These are phyloP conservation scores for Phytophthora uliginosa DNA, from an alignment of 352 stramenopile species.

Conservation along the genomic window DNA sequence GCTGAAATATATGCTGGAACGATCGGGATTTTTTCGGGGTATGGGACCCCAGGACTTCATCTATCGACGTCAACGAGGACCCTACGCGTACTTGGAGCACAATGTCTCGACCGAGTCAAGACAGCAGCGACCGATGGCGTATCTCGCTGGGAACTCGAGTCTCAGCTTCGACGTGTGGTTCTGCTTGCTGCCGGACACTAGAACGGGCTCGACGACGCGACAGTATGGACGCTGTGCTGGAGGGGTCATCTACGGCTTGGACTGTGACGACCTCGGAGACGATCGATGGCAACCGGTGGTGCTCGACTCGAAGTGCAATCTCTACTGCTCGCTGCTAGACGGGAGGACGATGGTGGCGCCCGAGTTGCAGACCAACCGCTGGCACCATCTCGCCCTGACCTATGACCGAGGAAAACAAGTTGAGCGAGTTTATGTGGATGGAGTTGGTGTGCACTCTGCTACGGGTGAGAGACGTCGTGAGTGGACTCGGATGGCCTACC, in stretches of 20 bases:
- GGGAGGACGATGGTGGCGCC: constrained; percentile 26
- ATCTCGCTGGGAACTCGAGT: constrained; percentile 5
- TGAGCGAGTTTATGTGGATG: constrained; percentile 36
- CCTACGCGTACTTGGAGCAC: constrained; percentile 26
- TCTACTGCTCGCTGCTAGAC: constrained; percentile 43
- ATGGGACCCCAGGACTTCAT: constrained; percentile 16
- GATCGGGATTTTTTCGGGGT: constrained; percentile 17
- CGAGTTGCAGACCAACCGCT: constrained; percentile 27
- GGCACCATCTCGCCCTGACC: constrained; percentile 46
- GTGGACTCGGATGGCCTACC: constrained; percentile 23
- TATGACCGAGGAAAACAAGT: constrained; percentile 28
- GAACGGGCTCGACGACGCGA: background rate
- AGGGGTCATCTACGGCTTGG: constrained; percentile 36
- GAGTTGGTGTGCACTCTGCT: constrained; percentile 5
- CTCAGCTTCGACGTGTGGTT: constrained; percentile 37
- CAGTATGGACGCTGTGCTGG: constrained; percentile 19
- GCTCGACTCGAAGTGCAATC: constrained; percentile 35
- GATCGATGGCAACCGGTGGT: constrained; percentile 35
- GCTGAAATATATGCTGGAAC: constrained; percentile 19
- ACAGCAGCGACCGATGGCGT: constrained; percentile 21
- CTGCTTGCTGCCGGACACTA: constrained; percentile 30
- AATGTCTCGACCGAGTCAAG: constrained; percentile 18
- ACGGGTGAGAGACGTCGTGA: constrained; percentile 8
- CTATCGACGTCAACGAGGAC: constrained; percentile 9
- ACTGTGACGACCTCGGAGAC: constrained; percentile 7